Evolutionary conservation across 768 basidiomycete species (phyloP).

Genomic region (Tubosaeta sp.): DNA sequence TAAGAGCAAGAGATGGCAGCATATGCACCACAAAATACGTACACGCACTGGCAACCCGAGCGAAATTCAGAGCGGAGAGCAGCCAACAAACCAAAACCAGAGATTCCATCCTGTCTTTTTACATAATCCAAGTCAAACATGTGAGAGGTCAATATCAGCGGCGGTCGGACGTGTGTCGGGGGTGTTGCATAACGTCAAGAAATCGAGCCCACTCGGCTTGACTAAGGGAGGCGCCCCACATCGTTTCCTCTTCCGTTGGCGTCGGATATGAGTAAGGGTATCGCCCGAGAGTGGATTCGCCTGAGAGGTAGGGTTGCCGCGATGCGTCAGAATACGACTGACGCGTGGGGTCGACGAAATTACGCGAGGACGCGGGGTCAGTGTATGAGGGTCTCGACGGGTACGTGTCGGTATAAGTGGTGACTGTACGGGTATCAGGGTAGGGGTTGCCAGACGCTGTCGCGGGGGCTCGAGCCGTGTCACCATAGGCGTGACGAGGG

Average conservation of each 20-base stretch:
- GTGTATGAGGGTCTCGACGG: slow-evolving; percentile 23
- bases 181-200: slow-evolving; percentile 60
- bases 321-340: slow-evolving; percentile 24
- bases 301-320: slow-evolving; percentile 25
- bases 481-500: slow-evolving; percentile 21
- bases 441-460: slow-evolving; percentile 26
- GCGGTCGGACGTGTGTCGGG: slow-evolving; percentile 29
- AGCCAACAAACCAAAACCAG: slow-evolving; percentile 18
- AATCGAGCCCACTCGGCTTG: slow-evolving; percentile 70
- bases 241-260: slow-evolving; percentile 51
- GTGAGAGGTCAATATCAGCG: slow-evolving; percentile 13
- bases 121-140: slow-evolving; percentile 21
- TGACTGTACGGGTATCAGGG: slow-evolving; percentile 19
- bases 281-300: slow-evolving; percentile 19
- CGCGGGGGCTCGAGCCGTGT: slow-evolving; percentile 15
- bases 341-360: slow-evolving; percentile 19
- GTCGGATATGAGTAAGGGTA: slow-evolving; percentile 39
- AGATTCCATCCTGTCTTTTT: slow-evolving; percentile 26
- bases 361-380: slow-evolving; percentile 22
- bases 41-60: slow-evolving; percentile 19
- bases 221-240: slow-evolving; percentile 77
- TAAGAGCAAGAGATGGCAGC: neutral
- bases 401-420: slow-evolving; percentile 25
- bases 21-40: slow-evolving; percentile 22
- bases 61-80: slow-evolving; percentile 3